These are phyloP conservation scores for Raphidocelis subcapitata DNA, from an alignment of 139 green algal genomes.

Conservation along the genomic window DNA sequence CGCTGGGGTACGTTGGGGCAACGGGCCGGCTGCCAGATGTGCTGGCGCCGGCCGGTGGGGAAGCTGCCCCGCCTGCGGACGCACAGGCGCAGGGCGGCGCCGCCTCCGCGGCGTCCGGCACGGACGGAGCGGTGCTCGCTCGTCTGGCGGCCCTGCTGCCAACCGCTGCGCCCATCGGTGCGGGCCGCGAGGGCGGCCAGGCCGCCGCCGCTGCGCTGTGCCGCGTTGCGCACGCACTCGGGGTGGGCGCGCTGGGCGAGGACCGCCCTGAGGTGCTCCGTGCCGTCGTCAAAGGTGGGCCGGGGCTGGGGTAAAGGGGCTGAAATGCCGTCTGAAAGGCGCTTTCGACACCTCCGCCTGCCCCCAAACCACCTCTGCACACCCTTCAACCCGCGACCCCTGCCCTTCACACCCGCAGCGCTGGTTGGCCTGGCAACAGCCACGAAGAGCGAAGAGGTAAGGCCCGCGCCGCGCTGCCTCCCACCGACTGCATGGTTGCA, in stretches of 20 bases:
- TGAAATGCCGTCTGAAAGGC: constrained; percentile 2
- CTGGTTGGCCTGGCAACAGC: no score
- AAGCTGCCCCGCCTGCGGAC: background rate
- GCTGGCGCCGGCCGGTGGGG: background rate
- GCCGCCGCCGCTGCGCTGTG: constrained; percentile 8
- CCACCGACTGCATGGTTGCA: no score
- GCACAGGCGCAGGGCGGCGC: background rate
- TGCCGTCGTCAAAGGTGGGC: constrained; percentile 14
- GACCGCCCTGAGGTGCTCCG: background rate
- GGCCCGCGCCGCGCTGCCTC: background rate
- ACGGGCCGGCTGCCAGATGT: constrained; percentile 19
- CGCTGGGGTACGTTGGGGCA: constrained; percentile 42
- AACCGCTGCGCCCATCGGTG: background rate
- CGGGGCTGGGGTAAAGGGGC: background rate
- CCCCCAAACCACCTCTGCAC: no score
- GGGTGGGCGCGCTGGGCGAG: constrained; percentile 3
- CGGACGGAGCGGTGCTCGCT: constrained; percentile 4
- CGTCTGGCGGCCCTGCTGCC: background rate
- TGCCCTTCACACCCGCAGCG: no score
- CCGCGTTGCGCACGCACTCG: background rate
- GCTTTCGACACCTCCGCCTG: background rate
- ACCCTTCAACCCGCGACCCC: no score
- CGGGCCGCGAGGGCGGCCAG: constrained; percentile 1
- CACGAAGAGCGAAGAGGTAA: no score
- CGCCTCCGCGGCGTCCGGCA: background rate